Evolutionary conservation across 2,329 filamentous ascomycete genomes (phyloP).

Genomic region (Emergomyces pasteurianus): DNA sequence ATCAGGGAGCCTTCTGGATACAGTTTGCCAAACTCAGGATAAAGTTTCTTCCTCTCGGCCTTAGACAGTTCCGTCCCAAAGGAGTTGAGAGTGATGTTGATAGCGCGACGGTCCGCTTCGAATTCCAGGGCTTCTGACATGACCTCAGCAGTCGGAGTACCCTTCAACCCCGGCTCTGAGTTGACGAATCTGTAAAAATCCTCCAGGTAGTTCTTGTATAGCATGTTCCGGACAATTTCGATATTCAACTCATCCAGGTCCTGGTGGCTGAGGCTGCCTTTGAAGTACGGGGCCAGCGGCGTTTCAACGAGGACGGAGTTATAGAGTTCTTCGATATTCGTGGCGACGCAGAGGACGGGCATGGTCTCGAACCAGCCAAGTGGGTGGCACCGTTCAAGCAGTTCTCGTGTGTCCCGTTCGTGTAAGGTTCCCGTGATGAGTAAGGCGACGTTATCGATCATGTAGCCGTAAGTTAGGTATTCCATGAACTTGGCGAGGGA

Average conservation of each 20-base stretch:
- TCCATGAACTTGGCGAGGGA: slow-evolving; percentile 92
- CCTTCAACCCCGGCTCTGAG: slow-evolving; percentile 70
- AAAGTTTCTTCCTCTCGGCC: slow-evolving; percentile 87
- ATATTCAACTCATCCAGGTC: slow-evolving; percentile 98
- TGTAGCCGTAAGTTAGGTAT: slow-evolving; percentile 97
- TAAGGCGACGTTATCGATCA: slow-evolving; percentile 98
- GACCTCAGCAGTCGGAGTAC: slow-evolving; percentile 81
- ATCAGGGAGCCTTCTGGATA: slow-evolving; percentile 92
- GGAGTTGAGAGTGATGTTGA: slow-evolving; percentile 98
- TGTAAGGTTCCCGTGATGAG: slow-evolving; percentile 96
- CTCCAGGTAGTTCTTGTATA: slow-evolving; percentile 99
- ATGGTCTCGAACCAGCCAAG: slow-evolving; percentile 98
- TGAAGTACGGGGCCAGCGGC: slow-evolving; percentile 91
- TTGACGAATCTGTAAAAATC: slow-evolving; percentile 96
- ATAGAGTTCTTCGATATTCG: slow-evolving; percentile 97
- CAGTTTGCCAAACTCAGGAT: slow-evolving; percentile 79
- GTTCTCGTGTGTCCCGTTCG: slow-evolving; percentile 89
- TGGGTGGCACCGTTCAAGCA: slow-evolving; percentile 90
- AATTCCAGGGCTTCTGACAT: slow-evolving; percentile 96
- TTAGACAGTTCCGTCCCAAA: slow-evolving; percentile 95
- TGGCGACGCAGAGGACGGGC: slow-evolving; percentile 93
- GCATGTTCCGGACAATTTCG: slow-evolving; percentile 93
- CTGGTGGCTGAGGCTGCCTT: slow-evolving; percentile 88
- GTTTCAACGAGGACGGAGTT: slow-evolving; percentile 97
- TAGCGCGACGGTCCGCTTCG: slow-evolving; percentile 88